Evolutionary conservation across 2,329 filamentous ascomycete genomes (phyloP), one percentile per base, ranked within the genome.

Genomic region (Paradendryphiella salina): DNA sequence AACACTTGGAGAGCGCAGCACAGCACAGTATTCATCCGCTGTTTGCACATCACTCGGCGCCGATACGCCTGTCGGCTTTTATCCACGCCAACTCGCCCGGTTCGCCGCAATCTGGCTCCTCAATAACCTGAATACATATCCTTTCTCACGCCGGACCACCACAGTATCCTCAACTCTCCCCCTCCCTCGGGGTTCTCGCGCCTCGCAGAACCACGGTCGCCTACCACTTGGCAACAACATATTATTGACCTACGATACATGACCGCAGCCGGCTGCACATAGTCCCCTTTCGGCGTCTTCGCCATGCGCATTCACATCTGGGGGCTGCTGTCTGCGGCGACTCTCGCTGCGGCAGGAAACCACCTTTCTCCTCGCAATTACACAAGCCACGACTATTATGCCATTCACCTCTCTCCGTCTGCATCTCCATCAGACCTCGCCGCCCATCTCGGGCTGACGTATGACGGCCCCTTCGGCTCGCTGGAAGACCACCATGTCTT

Each of bases 311-410:
- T 77, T 53, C 62, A 84, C 44, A 66, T 87, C 46, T 70, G 64
- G 53, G 60, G 63, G 49, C 65, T 73, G 58, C 64, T 73, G 45
- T 69, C 70, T 26, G 67, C 66, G 35, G 67, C 72, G 20, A 59
- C 65, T 50, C 59, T 67, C 50, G 63, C 65, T 36, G 61, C 68
- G 15, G 66, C 65, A 42, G 61, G 58, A 41, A 56, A 54, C 41
- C 67, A 66, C 58, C 72, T 84, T 36, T 77, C 79, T 41, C 77
- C 80, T 56, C 87, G 89, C 63, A 82, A 94, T 68, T 89, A 95
- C 78, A 82, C 88, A 41, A 80, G 82, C 32, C 85, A 91, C 74
- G 93, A 99, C 74, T 97, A 96, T 76, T 96, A 97, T 72, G 91
- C 95, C 58, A 80, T 99, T 38, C 89, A 96, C 60, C 82, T 99